These are phyloP conservation scores for Nicotiana sylvestris DNA, from an alignment of 257 asterid species.

Conservation along the genomic window DNA sequence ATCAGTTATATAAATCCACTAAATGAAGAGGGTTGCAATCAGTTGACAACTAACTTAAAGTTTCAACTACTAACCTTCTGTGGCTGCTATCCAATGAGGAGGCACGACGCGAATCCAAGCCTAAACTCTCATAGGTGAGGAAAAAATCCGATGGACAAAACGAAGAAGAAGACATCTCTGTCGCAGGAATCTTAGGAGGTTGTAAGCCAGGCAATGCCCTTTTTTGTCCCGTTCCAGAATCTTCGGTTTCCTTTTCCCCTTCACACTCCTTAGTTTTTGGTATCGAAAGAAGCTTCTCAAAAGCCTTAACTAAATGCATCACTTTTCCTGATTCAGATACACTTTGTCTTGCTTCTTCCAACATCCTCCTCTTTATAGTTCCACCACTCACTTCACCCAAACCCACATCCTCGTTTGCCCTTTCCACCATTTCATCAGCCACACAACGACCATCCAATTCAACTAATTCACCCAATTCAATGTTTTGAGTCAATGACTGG, in stretches of 20 bases:
- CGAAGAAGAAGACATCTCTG: slow-evolving; percentile 44
- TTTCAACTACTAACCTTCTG: slow-evolving; percentile 44
- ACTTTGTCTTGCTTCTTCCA: slow-evolving; percentile 47
- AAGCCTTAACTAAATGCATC: slow-evolving; percentile 73
- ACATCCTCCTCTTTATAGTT: slow-evolving; percentile 45
- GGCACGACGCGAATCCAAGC: slow-evolving; percentile 42
- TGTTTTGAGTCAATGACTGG: neutral
- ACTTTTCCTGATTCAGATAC: slow-evolving; percentile 68
- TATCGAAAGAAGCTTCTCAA: slow-evolving; percentile 55
- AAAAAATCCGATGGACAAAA: slow-evolving; percentile 64
- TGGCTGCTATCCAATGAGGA: slow-evolving; percentile 56
- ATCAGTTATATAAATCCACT: neutral
- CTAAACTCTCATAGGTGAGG: slow-evolving; percentile 67
- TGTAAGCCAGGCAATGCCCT: slow-evolving; percentile 66
- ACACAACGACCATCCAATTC: slow-evolving; percentile 12
- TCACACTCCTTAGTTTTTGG: slow-evolving; percentile 36
- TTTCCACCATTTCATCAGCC: slow-evolving; percentile 15
- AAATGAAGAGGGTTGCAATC: neutral
- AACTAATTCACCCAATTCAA: neutral
- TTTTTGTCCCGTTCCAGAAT: slow-evolving; percentile 29
- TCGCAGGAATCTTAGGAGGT: slow-evolving; percentile 29
- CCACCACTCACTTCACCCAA: slow-evolving; percentile 26
- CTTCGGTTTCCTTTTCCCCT: slow-evolving; percentile 24
- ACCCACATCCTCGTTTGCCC: slow-evolving; percentile 1
- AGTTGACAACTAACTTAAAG: neutral